Base-by-base conservation (phyloP, 2,329 filamentous ascomycete genomes). In the Epichloe typhina region DNA sequence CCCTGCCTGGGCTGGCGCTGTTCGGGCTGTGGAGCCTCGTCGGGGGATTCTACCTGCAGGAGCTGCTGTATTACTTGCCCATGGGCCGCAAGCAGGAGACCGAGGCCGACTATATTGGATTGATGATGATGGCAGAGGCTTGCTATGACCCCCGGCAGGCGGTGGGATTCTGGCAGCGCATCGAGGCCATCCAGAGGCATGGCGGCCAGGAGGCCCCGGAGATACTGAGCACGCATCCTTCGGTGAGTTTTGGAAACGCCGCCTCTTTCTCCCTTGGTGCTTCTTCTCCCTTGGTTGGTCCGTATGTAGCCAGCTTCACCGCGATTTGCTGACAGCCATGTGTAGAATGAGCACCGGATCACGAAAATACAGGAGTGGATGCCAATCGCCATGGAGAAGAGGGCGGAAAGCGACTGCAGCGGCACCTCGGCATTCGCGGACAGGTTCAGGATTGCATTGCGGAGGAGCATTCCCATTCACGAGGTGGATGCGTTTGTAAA, bases 101-200 rank as follows among this genome's bases (percentile, higher is more conserved):
- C 46, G 86, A 91, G 68, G 86, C 86, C 0, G 86, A 91, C 61
- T 87, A 86, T 59, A 88, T 90, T 46, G 86, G 86, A 0, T 66
- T 90, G 36, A 80, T 90, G 75, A 85, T 90, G 75, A 90, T 90
- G 84, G 80, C 85, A 0, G 79, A 87, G 67, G 83, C 82, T 26
- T 90, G 86, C 67, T 90, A 85, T 62, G 74, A 88, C 54, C 86
- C 86, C 1, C 67, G 73, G 12, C 78, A 80, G 53, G 85, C 86
- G 0, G 70, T 84, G 42, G 71, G 70, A 0, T 79, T 90, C 53
- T 88, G 81, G 83, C 65, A 74, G 61, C 68, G 81, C 47, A 86
- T 88, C 81, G 79, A 84, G 55, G 62, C 64, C 39, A 62, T 67
- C 3, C 70, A 69, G 46, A 57, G 71, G 26, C 50, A 52, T 13